Conservation (phyloP, 2,329 filamentous ascomycete species). For the Trichoderma pleuroti region DNA sequence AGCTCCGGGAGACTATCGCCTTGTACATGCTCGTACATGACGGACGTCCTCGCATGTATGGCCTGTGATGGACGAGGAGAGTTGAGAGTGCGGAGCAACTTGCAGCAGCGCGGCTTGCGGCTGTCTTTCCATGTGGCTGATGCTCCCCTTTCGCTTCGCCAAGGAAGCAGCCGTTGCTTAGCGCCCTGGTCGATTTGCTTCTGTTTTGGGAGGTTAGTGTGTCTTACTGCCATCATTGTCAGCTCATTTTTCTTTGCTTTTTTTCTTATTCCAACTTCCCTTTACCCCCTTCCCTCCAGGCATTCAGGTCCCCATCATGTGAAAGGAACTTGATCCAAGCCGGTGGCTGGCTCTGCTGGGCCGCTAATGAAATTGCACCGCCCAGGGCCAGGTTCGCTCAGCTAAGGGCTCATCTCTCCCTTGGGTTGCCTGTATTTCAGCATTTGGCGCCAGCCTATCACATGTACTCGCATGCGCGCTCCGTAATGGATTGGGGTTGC, state of each 20-base stretch:
- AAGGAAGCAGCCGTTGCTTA: constrained; percentile 4
- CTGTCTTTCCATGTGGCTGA: constrained; percentile 6
- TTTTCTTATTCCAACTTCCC: neutral
- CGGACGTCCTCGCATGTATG: neutral
- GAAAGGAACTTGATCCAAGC: neutral
- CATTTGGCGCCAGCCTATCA: neutral
- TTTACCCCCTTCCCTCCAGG: neutral
- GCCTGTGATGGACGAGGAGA: neutral
- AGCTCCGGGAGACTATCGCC: neutral
- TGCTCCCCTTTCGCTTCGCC: constrained; percentile 3
- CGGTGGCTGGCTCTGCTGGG: constrained; percentile 2
- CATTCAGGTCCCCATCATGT: constrained; percentile 2
- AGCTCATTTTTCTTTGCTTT: neutral
- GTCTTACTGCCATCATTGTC: neutral
- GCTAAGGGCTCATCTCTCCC: constrained; percentile 4
- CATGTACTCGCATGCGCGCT: neutral
- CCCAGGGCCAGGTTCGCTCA: constrained; percentile 4
- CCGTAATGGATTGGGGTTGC: neutral
- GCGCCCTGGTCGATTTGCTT: neutral
- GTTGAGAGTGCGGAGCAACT: constrained; percentile 4
- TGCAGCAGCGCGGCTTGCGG: constrained; percentile 2
- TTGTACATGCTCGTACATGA: neutral
- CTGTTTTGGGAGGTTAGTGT: neutral
- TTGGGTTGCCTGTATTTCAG: neutral
- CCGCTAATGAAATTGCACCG: constrained; percentile 15